phyloP scores from a whole-genome alignment of 176 grass and related monocot genomes.

The Poa annua region DNA sequence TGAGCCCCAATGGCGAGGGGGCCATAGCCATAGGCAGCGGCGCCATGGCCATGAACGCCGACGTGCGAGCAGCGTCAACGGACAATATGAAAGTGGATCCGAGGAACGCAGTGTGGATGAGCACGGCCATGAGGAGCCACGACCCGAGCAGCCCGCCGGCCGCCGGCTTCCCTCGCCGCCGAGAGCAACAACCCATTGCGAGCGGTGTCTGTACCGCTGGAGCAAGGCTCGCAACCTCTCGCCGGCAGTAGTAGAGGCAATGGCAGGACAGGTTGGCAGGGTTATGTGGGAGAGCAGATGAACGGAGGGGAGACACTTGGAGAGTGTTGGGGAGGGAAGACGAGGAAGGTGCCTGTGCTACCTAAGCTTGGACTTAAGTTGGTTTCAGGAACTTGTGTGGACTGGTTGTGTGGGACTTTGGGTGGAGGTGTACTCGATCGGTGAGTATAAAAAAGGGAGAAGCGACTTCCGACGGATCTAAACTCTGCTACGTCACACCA shows the following conservation, averaged over 20 bases:
- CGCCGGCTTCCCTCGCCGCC: conserved; percentile 3
- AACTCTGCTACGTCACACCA: too few species aligned
- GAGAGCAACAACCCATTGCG: conserved; percentile 29
- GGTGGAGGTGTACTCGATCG: conserved; percentile 22
- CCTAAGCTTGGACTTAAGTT: not conserved
- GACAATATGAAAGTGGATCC: conserved; percentile 41
- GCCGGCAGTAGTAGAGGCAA: not conserved
- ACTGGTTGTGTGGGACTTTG: not conserved
- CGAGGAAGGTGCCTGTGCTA: not conserved
- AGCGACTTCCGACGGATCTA: conserved; percentile 31
- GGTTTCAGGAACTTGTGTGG: not conserved
- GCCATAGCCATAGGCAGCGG: conserved; percentile 34
- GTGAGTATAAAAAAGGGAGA: conserved; percentile 42
- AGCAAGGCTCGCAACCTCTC: not conserved
- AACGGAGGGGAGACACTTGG: not conserved
- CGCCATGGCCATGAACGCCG: conserved; percentile 42
- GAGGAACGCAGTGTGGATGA: conserved; percentile 54
- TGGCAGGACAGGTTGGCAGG: too few species aligned
- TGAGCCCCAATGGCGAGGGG: conserved; percentile 38
- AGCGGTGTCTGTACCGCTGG: not conserved
- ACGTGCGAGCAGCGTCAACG: conserved; percentile 58
- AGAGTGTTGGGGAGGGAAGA: conserved; percentile 6
- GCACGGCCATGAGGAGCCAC: conserved; percentile 52
- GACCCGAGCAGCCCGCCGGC: conserved; percentile 31
- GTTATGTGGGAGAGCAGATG: not conserved